Base-by-base conservation (phyloP, 371 early-diverging fungal genomes). In the Apophysomyces ossiformis region DNA sequence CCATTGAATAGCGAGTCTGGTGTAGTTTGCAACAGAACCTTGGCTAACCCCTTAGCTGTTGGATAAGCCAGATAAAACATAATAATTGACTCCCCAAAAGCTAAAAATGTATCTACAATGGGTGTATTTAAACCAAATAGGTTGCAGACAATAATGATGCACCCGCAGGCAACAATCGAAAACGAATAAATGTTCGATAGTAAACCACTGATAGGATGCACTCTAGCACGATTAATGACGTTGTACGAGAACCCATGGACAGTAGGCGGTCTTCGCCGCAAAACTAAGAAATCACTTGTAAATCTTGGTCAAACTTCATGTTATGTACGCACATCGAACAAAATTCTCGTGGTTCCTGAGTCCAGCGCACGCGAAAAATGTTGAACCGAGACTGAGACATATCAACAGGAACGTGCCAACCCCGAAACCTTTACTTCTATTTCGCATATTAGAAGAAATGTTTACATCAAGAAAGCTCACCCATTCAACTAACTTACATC, bases 291-390 rank as follows among this genome's bases (percentile, higher is more conserved):
- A 43, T 21, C 32, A n/a, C n/a, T n/a, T n/a, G n/a, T n/a, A 2
- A 46, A 39, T 21, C 11, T 8, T 37, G 0, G 8, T 38, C 21
- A 5, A 7, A 35, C 9, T 7, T 26, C 16, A 32, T 9, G 2
- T 26, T 26, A 26, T 26, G 32, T 26, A 67, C 81, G 66, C 78
- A 88, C 88, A 78, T 54, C 75, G 72, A n/a, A 85, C 84, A 68
- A 85, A 85, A 37, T 83, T 76, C 57, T 80, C 81, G 60, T 89
- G 89, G 54, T 89, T 89, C 66, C 78, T 74, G 37, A 86, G 74
- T 9, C 74, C 76, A 8, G 85, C 73, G 36, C 86, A 75, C 1
- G 87, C 78, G 8, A 89, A 36, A 63, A 83, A 73, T 0, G 85
- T 81, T 0, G 82, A 78, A 5, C 81, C 78, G 5, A 89, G 71